Percentiles rank a stretch among this genome's conserved stretches.
Conservation (phyloP, 306 rosid genomes). For the Malus asiatica region DNA sequence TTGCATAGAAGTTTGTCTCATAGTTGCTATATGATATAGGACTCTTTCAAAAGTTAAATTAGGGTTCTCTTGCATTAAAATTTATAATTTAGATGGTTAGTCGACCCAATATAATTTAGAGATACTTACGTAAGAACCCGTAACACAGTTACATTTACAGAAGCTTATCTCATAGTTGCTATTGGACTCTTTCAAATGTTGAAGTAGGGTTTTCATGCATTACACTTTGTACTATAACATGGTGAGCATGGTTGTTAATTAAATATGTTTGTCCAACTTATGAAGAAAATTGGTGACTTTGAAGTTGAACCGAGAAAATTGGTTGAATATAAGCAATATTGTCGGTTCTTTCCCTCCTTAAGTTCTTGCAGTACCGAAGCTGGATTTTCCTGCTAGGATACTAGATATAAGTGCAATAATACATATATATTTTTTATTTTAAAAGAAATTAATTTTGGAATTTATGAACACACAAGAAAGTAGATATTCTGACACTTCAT, state of each 20-base stretch:
- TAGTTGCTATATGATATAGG: background rate
- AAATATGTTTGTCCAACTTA: background rate
- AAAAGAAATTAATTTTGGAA: background rate
- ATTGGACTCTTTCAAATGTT: background rate
- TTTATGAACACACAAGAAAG: conserved; percentile 7
- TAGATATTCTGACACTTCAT: conserved; percentile 11
- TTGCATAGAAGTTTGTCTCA: background rate
- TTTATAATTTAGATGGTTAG: too few relatives aligned
- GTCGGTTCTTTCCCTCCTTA: background rate
- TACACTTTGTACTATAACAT: background rate
- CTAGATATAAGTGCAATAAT: background rate
- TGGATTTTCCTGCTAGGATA: background rate
- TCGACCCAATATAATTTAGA: too few relatives aligned
- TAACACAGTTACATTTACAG: background rate
- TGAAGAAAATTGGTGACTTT: background rate
- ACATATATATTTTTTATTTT: too few relatives aligned
- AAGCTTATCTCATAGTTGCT: background rate
- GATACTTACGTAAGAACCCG: background rate
- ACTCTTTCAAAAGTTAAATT: background rate
- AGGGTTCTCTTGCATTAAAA: background rate
- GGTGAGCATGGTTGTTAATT: background rate
- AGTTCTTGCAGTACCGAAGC: background rate
- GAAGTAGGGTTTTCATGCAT: background rate
- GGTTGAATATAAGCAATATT: background rate
- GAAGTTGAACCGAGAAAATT: background rate